Conservation (phyloP, 176 grass and related monocot genomes). For the Phyllostachys edulis region DNA sequence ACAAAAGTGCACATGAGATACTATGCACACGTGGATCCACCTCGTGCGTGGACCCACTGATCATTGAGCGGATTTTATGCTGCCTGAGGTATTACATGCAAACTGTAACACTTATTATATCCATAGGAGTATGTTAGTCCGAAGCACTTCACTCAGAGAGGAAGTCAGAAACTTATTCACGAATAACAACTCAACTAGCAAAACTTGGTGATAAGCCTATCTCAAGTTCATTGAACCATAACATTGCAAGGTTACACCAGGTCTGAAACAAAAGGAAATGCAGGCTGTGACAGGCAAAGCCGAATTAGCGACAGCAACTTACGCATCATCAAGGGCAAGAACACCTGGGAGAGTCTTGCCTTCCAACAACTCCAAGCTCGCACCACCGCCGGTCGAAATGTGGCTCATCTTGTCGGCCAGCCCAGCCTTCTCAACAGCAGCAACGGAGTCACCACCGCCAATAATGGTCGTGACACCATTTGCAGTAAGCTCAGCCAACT, state of each 20-base stretch:
- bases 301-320: slow-evolving; percentile 26
- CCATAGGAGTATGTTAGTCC: slow-evolving; percentile 18
- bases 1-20: no score
- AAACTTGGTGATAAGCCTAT: slow-evolving; percentile 52
- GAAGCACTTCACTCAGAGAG: slow-evolving; percentile 31
- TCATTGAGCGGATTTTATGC: no score
- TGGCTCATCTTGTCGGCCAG: slow-evolving; percentile 97
- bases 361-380: slow-evolving; percentile 90
- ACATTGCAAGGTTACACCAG: slow-evolving; percentile 32
- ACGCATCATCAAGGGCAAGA: slow-evolving; percentile 84
- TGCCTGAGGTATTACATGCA: background rate
- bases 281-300: background rate
- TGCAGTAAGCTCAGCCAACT: slow-evolving; percentile 79
- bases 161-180: slow-evolving; percentile 42
- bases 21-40: no score
- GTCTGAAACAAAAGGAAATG: slow-evolving; percentile 24
- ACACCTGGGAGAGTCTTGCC: slow-evolving; percentile 93
- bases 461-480: slow-evolving; percentile 87
- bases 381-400: slow-evolving; percentile 88
- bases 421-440: slow-evolving; percentile 93
- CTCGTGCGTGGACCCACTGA: no score
- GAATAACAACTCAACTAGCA: slow-evolving; percentile 47
- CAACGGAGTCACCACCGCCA: slow-evolving; percentile 86
- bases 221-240: slow-evolving; percentile 33
- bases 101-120: background rate